Percentiles rank a stretch among this genome's conserved stretches.
Evolutionary conservation across 768 basidiomycete species (phyloP).

Genomic region (Pleurotus citrinopileatus): DNA sequence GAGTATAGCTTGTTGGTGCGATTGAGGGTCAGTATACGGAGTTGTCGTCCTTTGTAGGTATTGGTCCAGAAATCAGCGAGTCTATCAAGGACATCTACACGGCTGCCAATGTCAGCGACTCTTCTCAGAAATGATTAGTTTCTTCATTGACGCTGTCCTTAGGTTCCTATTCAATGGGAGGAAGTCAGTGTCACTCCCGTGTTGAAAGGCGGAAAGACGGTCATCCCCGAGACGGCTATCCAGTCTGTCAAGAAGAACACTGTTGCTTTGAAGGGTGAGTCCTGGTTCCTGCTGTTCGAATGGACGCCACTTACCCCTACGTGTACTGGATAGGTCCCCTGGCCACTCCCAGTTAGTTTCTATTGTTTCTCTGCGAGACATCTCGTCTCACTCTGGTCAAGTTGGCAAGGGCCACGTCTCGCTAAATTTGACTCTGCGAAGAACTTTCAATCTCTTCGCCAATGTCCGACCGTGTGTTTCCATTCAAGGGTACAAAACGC

Average conservation of each 20-base stretch:
- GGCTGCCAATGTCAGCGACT: slow-evolving; percentile 67
- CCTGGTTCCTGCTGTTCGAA: too few relatives aligned
- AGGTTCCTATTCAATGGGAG: slow-evolving; percentile 99
- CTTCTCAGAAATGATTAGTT: neutral
- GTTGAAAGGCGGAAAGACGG: slow-evolving; percentile 92
- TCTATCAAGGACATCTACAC: slow-evolving; percentile 92
- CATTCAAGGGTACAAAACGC: slow-evolving; percentile 95
- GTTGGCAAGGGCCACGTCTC: slow-evolving; percentile 99
- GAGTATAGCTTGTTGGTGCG: too few relatives aligned
- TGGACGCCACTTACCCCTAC: too few relatives aligned
- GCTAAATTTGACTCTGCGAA: slow-evolving; percentile 91
- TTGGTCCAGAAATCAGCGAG: slow-evolving; percentile 98
- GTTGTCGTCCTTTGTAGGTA: slow-evolving; percentile 51
- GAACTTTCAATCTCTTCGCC: slow-evolving; percentile 98
- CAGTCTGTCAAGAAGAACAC: slow-evolving; percentile 94
- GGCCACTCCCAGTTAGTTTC: slow-evolving; percentile 88
- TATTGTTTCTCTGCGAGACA: neutral
- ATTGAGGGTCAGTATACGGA: too few relatives aligned
- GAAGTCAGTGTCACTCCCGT: slow-evolving; percentile 96
- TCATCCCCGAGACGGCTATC: slow-evolving; percentile 92
- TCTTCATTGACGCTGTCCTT: slow-evolving; percentile 8
- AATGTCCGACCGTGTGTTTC: slow-evolving; percentile 97
- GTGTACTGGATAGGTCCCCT: slow-evolving; percentile 90
- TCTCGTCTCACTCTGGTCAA: slow-evolving; percentile 28
- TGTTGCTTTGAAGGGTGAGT: slow-evolving; percentile 90